Evolutionary conservation across 352 stramenopile genomes (phyloP).

Genomic region (Pythium phragmitis): DNA sequence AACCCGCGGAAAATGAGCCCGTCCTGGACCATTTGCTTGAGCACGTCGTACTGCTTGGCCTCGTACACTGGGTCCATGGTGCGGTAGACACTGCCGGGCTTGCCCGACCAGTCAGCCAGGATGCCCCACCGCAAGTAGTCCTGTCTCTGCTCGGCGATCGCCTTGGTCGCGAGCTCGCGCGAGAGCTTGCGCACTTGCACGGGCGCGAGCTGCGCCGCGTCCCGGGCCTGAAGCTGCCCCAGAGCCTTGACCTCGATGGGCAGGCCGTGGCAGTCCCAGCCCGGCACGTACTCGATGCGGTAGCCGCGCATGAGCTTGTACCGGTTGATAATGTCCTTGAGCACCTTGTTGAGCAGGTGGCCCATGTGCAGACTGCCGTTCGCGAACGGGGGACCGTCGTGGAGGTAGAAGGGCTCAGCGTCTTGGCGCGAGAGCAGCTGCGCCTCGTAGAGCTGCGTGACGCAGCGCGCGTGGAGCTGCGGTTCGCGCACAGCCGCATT

Average conservation of each 20-base stretch:
- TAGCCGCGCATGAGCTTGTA: constrained; percentile 93
- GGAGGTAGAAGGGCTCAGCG: constrained; percentile 89
- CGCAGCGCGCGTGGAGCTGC: constrained; percentile 63
- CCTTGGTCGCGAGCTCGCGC: constrained; percentile 89
- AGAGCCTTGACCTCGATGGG: constrained; percentile 99
- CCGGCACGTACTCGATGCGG: constrained; percentile 94
- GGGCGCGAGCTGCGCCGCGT: constrained; percentile 62
- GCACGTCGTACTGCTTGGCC: constrained; percentile 95
- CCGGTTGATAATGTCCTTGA: constrained; percentile 99
- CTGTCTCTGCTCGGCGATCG: constrained; percentile 91
- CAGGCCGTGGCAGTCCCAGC: constrained; percentile 99
- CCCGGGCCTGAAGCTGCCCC: constrained; percentile 83
- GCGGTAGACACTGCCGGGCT: constrained; percentile 88
- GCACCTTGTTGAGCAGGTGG: constrained; percentile 90
- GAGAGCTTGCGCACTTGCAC: constrained; percentile 92
- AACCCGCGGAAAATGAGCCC: constrained; percentile 96
- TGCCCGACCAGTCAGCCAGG: constrained; percentile 76
- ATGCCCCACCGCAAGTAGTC: constrained; percentile 96
- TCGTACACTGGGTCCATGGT: constrained; percentile 97
- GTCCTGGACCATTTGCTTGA: constrained; percentile 96
- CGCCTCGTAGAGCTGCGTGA: constrained; percentile 56
- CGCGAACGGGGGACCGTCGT: constrained; percentile 98
- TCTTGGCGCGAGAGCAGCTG: constrained; percentile 26
- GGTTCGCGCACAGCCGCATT: constrained; percentile 88
- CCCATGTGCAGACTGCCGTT: constrained; percentile 99